Evolutionary conservation across 352 stramenopile genomes (phyloP).

Genomic region (Globisporangium irregulare): DNA sequence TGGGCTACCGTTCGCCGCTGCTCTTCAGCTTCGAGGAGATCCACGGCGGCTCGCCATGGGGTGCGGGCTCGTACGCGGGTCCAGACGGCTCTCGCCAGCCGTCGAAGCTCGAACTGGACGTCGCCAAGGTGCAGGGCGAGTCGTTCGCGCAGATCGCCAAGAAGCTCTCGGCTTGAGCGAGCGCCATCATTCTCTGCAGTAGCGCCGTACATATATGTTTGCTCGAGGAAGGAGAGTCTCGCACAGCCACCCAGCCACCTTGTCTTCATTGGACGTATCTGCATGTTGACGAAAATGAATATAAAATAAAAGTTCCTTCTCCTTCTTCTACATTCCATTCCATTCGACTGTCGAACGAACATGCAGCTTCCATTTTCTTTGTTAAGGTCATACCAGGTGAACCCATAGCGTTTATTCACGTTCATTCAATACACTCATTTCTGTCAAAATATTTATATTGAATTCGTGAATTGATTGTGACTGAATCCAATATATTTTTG

Average conservation of each 20-base stretch:
- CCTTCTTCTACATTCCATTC: background rate
- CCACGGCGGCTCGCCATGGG: slow-evolving; percentile 78
- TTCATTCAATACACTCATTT: no score
- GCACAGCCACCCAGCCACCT: background rate
- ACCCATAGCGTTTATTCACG: background rate
- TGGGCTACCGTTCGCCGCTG: slow-evolving; percentile 66
- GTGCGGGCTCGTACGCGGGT: slow-evolving; percentile 80
- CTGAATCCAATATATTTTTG: background rate
- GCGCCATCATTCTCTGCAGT: background rate
- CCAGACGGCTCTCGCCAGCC: slow-evolving; percentile 79
- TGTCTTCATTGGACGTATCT: background rate
- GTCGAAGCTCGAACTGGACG: slow-evolving; percentile 71
- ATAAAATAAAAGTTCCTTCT: background rate
- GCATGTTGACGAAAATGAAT: no score
- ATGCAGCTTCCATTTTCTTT: background rate
- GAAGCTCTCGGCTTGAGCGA: slow-evolving; percentile 53
- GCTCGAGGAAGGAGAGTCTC: background rate
- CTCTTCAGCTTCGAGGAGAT: slow-evolving; percentile 80
- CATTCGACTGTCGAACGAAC: background rate
- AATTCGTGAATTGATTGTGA: background rate
- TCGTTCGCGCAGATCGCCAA: slow-evolving; percentile 80
- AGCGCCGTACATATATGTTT: background rate
- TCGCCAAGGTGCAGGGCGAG: slow-evolving; percentile 80
- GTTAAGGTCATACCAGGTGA: background rate
- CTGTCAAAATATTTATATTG: background rate